Percentiles rank a stretch among this genome's conserved stretches.
Conservation (phyloP, 164 flowering plant genomes). For the Liquidambar formosana region DNA sequence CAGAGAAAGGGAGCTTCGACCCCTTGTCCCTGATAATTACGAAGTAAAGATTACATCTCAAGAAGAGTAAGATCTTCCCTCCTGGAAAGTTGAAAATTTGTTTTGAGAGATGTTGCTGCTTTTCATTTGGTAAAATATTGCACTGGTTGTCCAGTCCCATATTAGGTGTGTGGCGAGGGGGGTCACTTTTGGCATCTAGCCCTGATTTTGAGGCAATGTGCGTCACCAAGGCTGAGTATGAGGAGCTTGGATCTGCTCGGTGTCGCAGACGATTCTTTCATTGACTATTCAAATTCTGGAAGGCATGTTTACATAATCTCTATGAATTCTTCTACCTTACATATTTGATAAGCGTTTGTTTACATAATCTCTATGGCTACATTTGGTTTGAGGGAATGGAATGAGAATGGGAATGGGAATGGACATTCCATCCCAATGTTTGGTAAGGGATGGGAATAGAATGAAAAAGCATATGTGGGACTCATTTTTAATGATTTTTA, state of each 20-base stretch:
- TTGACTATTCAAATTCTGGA: conserved; percentile 23
- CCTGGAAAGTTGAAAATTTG: neutral
- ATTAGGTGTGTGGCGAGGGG: conserved; percentile 95
- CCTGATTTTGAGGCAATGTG: conserved; percentile 95
- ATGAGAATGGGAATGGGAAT: no score
- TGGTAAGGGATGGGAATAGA: no score
- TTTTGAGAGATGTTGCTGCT: conserved; percentile 3
- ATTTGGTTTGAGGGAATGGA: no score
- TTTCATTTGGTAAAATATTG: conserved; percentile 2
- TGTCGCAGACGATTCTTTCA: conserved; percentile 82
- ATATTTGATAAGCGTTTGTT: neutral
- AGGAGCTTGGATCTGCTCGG: conserved; percentile 91
- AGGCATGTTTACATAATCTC: conserved; percentile 2
- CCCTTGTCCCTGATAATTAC: conserved; percentile 85
- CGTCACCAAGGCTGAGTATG: conserved; percentile 89
- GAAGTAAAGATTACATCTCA: conserved; percentile 82
- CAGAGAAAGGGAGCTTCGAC: conserved; percentile 93
- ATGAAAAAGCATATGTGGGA: no score
- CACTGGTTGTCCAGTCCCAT: conserved; percentile 67
- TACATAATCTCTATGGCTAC: neutral
- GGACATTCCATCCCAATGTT: no score
- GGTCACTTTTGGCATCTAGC: conserved; percentile 94
- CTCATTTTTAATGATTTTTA: no score
- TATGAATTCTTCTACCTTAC: neutral
- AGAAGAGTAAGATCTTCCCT: conserved; percentile 69